phyloP scores from a whole-genome alignment of 2,329 filamentous ascomycete species.

The Chaetothyriales sp. region DNA sequence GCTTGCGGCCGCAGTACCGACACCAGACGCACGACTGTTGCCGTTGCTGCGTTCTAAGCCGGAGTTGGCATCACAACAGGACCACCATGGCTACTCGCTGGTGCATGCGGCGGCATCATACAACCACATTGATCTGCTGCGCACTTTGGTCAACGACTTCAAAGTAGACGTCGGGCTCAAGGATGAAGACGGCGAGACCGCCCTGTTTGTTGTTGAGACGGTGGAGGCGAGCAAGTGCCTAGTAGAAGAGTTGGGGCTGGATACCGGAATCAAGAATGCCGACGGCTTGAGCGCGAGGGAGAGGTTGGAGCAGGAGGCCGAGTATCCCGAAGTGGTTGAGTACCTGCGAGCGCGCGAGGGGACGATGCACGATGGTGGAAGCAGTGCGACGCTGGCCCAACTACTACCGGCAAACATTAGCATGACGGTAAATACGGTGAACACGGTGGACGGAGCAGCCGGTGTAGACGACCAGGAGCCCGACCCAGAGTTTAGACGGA shows the following conservation, averaged over 20 bases:
- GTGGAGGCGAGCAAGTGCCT: slow-evolving; percentile 62
- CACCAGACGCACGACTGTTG: slow-evolving; percentile 49
- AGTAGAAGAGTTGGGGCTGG: slow-evolving; percentile 65
- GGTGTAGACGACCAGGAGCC: slow-evolving; percentile 37
- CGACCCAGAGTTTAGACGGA: slow-evolving; percentile 67
- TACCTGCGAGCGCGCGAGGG: slow-evolving; percentile 42
- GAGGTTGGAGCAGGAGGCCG: slow-evolving; percentile 62
- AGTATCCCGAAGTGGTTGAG: slow-evolving; percentile 58
- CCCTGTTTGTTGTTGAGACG: slow-evolving; percentile 83
- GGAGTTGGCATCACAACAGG: slow-evolving; percentile 61
- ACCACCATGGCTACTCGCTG: slow-evolving; percentile 85
- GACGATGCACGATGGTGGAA: slow-evolving; percentile 19
- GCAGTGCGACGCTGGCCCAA: slow-evolving; percentile 35
- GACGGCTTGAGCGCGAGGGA: slow-evolving; percentile 70
- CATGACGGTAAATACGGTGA: slow-evolving; percentile 54
- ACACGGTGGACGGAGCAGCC: slow-evolving; percentile 44
- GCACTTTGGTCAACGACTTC: slow-evolving; percentile 59
- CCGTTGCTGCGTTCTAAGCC: slow-evolving; percentile 59
- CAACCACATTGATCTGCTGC: slow-evolving; percentile 67
- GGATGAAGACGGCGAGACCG: slow-evolving; percentile 86
- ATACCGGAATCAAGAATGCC: slow-evolving; percentile 48
- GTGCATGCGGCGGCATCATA: slow-evolving; percentile 89
- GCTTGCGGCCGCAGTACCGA: slow-evolving; percentile 60
- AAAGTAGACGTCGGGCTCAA: slow-evolving; percentile 62
- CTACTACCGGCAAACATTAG: slow-evolving; percentile 61